A percentile compares a stretch with the other conserved stretches of the same genome.
phyloP scores from a whole-genome alignment of 106 monocot species.

The Alisma plantagoaquatica region DNA sequence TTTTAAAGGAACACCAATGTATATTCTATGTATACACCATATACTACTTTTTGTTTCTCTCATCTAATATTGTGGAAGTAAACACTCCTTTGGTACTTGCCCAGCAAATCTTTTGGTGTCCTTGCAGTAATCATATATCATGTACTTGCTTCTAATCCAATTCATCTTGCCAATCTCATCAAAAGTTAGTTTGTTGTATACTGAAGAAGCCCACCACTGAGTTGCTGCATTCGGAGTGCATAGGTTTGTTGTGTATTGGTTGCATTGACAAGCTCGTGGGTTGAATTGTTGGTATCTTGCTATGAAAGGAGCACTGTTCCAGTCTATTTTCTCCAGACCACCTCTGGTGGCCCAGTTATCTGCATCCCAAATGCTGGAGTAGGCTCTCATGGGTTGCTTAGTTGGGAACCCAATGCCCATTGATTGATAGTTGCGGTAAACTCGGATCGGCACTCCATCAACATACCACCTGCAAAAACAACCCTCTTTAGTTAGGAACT shows the following conservation, averaged over 20 bases:
- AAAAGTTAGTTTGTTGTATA: constrained; percentile 4
- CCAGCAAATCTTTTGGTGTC: constrained; percentile 9
- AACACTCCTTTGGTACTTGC: constrained; percentile 15
- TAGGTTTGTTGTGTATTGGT: neutral
- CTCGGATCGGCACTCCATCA: constrained; percentile 40
- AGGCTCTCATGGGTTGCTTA: constrained; percentile 44
- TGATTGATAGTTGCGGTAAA: constrained; percentile 47
- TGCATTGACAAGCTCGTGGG: constrained; percentile 39
- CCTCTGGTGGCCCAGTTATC: constrained; percentile 72
- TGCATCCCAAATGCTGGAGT: constrained; percentile 73
- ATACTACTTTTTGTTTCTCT: neutral
- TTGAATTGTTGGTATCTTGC: constrained; percentile 36
- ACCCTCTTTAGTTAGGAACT: neutral
- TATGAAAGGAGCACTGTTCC: constrained; percentile 51
- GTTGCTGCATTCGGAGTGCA: constrained; percentile 11
- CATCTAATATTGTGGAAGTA: neutral
- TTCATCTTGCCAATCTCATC: constrained; percentile 18
- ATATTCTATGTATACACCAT: no score
- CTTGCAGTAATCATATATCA: constrained; percentile 28
- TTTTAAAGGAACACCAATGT: no score
- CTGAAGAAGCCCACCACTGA: constrained; percentile 10
- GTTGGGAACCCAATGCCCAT: constrained; percentile 45
- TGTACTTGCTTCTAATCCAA: constrained; percentile 21
- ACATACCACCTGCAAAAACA: constrained; percentile 39
- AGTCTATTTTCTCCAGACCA: constrained; percentile 58